Conservation (phyloP, 257 asterid genomes). For the Paraleonurus japonicus region DNA sequence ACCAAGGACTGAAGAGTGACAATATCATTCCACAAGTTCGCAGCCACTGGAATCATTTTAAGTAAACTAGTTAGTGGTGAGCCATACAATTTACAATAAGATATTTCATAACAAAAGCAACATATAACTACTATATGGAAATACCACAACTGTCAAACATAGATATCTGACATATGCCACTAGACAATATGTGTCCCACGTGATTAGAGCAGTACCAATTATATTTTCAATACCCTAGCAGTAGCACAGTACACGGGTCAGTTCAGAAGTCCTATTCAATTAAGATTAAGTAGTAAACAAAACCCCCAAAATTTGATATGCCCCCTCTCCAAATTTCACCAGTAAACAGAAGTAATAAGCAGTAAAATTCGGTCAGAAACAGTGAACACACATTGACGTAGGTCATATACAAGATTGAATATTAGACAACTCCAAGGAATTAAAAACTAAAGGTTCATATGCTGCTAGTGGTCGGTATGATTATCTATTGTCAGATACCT, state of each 20-base stretch:
- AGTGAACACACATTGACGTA: background rate
- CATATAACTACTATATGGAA: too few relatives aligned
- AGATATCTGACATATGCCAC: constrained; percentile 7
- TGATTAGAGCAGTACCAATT: background rate
- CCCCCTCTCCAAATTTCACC: too few relatives aligned
- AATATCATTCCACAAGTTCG: constrained; percentile 13
- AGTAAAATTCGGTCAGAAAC: background rate
- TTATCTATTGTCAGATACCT: too few relatives aligned
- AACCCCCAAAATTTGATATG: background rate
- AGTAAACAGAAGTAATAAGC: background rate
- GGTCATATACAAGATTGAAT: too few relatives aligned
- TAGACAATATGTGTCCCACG: background rate
- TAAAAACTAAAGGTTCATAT: too few relatives aligned
- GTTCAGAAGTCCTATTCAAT: too few relatives aligned
- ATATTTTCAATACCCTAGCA: background rate
- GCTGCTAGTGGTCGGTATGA: too few relatives aligned
- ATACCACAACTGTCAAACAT: background rate
- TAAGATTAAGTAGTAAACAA: too few relatives aligned
- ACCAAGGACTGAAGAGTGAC: constrained; percentile 7
- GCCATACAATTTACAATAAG: background rate
- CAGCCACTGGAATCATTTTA: constrained; percentile 6
- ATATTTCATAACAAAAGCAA: too few relatives aligned
- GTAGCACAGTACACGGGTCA: background rate
- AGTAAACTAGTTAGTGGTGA: background rate
- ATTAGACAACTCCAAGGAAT: too few relatives aligned